These are phyloP conservation scores for Sarocladium brachiariae DNA, from an alignment of 2,329 filamentous ascomycete species.

Conservation along the genomic window DNA sequence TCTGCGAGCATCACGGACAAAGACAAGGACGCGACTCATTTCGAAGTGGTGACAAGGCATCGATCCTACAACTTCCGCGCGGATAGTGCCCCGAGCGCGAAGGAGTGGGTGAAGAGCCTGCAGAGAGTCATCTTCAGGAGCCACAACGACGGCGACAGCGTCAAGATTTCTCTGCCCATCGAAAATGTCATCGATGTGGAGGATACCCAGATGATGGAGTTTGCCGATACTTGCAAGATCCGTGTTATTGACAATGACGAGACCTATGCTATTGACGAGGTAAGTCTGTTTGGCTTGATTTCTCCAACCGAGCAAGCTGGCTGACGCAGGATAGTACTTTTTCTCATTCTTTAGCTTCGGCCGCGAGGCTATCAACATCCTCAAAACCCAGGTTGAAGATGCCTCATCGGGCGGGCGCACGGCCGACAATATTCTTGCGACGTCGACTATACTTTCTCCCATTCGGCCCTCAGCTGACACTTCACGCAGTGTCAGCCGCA, in stretches of 20 bases:
- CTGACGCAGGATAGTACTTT: slow-evolving; percentile 62
- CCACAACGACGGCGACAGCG: slow-evolving; percentile 92
- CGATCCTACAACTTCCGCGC: slow-evolving; percentile 82
- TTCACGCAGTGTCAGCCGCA: slow-evolving; percentile 23
- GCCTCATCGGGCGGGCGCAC: slow-evolving; percentile 31
- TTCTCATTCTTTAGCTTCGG: slow-evolving; percentile 92
- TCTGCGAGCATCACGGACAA: slow-evolving; percentile 74
- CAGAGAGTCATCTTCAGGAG: slow-evolving; percentile 94
- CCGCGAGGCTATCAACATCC: slow-evolving; percentile 71
- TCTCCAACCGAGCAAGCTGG: no score
- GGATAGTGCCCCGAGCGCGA: slow-evolving; percentile 79
- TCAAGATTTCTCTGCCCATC: slow-evolving; percentile 90
- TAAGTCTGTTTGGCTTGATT: no score
- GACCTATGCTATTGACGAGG: slow-evolving; percentile 91
- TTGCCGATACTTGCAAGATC: slow-evolving; percentile 90
- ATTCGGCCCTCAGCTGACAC: slow-evolving; percentile 14
- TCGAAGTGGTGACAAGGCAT: slow-evolving; percentile 75
- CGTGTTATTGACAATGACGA: slow-evolving; percentile 90
- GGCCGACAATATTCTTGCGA: slow-evolving; percentile 16
- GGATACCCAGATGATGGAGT: slow-evolving; percentile 82
- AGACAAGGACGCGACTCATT: slow-evolving; percentile 69
- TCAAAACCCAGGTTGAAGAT: slow-evolving; percentile 66
- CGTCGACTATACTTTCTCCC: slow-evolving; percentile 13
- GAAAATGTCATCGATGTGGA: slow-evolving; percentile 88
- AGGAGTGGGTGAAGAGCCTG: slow-evolving; percentile 92